Percentiles rank a stretch among this genome's conserved stretches.
Evolutionary conservation across 768 basidiomycete species (phyloP).

Genomic region (Pholiota molesta): DNA sequence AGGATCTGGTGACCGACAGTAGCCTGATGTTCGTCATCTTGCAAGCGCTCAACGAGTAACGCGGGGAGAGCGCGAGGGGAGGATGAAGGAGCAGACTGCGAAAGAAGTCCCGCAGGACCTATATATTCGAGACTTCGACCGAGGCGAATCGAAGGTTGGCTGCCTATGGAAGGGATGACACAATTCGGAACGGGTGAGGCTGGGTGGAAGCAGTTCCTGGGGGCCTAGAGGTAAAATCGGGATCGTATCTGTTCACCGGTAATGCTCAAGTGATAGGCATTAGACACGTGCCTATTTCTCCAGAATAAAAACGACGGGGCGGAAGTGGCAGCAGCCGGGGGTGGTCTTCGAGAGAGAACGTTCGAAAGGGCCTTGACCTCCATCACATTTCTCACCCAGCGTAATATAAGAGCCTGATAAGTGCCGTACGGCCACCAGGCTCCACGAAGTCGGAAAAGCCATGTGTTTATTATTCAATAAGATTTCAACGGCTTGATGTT

Average conservation of each 20-base stretch:
- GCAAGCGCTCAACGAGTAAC: slow-evolving; percentile 5
- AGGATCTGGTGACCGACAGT: slow-evolving; percentile 25
- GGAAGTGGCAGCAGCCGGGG: background rate
- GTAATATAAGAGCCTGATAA: background rate
- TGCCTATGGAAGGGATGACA: background rate
- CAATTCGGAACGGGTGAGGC: background rate
- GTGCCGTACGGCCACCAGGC: no score
- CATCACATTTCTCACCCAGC: background rate
- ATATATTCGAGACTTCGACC: background rate
- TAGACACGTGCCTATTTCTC: background rate
- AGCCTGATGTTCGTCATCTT: slow-evolving; percentile 33
- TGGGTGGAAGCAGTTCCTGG: slow-evolving; percentile 16
- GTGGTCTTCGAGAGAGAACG: background rate
- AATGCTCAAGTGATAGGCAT: background rate
- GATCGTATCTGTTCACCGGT: slow-evolving; percentile 5
- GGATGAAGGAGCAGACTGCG: slow-evolving; percentile 3
- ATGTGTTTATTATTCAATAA: no score
- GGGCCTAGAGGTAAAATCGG: slow-evolving; percentile 6
- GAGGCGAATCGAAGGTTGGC: background rate
- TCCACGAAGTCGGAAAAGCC: no score
- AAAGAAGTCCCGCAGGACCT: background rate
- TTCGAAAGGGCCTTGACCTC: background rate
- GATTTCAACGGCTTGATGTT: no score
- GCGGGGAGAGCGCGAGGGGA: slow-evolving; percentile 7
- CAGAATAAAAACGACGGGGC: background rate